Base-by-base conservation (phyloP, 805 yeast genomes). In the Cyberlindnera mrakii region DNA sequence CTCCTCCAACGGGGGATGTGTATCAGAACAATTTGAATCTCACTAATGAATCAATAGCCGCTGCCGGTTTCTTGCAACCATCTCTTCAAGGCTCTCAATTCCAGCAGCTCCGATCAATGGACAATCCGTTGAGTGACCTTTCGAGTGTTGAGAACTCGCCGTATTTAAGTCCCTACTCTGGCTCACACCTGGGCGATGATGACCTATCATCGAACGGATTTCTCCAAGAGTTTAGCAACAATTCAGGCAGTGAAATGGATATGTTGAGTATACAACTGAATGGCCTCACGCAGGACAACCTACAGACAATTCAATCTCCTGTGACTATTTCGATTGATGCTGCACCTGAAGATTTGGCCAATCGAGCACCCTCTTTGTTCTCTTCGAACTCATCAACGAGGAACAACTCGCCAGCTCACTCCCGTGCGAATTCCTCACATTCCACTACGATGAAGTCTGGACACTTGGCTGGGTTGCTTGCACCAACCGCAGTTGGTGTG, bases 291-390 rank as follows among this genome's bases (percentile, higher is more conserved):
- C 50, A 53, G 45, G 53, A 51, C 29, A 54, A 55, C 37, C 30
- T 54, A 27, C 37, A 36, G 4, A 47, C 39, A 15, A 43, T 33
- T 11, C 47, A 41, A n/a, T 51, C 57, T 2, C 58, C 57, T 9
- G 53, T 55, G 36, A 57, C 52, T 14, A 57, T 57, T 5, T 54
- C 55, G 9, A 54, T 63, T 18, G 60, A 63, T 30, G 65, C 68
- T 3, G 68, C 76, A 6, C 53, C 57, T 14, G 72, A 70, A 16
- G 71, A 70, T n/a, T 54, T 64, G 6, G 69, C 68, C 0, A 71
- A 71, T 4, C 64, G 61, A 33, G 77, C 82, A 0, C 82, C 82
- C 0, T 77, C 83, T 0, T 58, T 79, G 14, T 78, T 79, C 57
- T 70, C 74, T 45, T 73, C 82, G 1, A 57, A 61, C 37, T 47